Conservation (phyloP, 306 rosid genomes). For the Vigna nakashimae region DNA sequence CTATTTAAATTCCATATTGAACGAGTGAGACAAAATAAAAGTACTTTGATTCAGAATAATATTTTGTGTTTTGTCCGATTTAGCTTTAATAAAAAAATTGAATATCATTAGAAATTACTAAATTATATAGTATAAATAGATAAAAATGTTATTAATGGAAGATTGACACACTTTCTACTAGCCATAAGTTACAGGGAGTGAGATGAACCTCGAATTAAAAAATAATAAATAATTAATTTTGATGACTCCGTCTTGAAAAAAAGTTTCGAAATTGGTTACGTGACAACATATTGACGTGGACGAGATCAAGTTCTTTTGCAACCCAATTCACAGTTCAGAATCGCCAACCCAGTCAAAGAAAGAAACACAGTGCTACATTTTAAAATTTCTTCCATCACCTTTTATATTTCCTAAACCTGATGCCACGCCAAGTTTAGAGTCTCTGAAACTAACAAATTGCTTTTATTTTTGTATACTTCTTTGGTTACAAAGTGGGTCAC, state of each 20-base stretch:
- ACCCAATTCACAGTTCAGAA: background rate
- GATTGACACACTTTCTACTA: no score
- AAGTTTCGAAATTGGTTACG: background rate
- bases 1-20: no score
- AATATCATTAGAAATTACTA: no score
- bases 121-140: no score
- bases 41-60: no score
- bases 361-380: background rate
- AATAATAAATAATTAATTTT: no score
- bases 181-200: no score
- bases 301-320: background rate
- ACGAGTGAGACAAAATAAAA: no score
- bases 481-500: background rate
- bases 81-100: no score
- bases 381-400: background rate
- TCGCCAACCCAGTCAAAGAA: constrained; percentile 31
- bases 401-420: background rate
- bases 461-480: background rate
- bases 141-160: no score
- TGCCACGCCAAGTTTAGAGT: constrained; percentile 25
- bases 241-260: background rate
- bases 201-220: no score
- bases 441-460: constrained; percentile 27
- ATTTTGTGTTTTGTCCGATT: no score
- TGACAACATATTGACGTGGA: background rate